Percentiles rank a stretch among this genome's conserved stretches.
These are phyloP conservation scores for Ichthyophthirius multifiliis DNA, from an alignment of 169 alveolate genomes.

Conservation along the genomic window DNA sequence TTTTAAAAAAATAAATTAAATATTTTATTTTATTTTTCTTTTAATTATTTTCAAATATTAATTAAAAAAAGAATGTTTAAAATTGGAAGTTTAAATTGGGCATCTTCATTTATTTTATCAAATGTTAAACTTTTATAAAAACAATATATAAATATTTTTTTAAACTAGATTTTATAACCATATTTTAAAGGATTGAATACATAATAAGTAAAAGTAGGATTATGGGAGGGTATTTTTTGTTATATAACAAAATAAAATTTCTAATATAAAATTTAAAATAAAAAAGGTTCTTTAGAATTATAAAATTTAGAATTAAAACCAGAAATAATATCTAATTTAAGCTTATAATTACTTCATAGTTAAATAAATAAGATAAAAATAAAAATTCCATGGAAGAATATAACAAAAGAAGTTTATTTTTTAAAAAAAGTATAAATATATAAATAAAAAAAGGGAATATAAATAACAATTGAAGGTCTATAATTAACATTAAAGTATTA, in stretches of 20 bases:
- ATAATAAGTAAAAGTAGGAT: not conserved
- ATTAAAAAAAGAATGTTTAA: too few species aligned
- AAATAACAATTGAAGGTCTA: not conserved
- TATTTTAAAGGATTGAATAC: not conserved
- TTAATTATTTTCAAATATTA: too few species aligned
- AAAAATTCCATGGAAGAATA: not conserved
- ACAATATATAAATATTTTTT: too few species aligned
- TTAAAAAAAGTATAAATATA: not conserved
- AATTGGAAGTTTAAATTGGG: too few species aligned
- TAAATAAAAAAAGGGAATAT: not conserved
- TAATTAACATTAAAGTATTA: not conserved
- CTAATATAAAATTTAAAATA: not conserved
- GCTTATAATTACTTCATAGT: not conserved
- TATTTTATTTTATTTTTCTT: too few species aligned
- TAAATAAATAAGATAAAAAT: not conserved
- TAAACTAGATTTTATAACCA: not conserved
- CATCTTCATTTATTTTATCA: too few species aligned
- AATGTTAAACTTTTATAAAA: too few species aligned
- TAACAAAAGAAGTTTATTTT: not conserved
- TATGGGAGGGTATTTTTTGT: conserved; percentile 8
- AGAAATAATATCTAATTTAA: not conserved
- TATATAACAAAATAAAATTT: too few species aligned
- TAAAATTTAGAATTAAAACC: not conserved
- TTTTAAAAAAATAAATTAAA: too few species aligned
- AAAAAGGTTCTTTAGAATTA: not conserved